phyloP scores from a whole-genome alignment of 768 basidiomycete species.

The Leccinum truebloodii region DNA sequence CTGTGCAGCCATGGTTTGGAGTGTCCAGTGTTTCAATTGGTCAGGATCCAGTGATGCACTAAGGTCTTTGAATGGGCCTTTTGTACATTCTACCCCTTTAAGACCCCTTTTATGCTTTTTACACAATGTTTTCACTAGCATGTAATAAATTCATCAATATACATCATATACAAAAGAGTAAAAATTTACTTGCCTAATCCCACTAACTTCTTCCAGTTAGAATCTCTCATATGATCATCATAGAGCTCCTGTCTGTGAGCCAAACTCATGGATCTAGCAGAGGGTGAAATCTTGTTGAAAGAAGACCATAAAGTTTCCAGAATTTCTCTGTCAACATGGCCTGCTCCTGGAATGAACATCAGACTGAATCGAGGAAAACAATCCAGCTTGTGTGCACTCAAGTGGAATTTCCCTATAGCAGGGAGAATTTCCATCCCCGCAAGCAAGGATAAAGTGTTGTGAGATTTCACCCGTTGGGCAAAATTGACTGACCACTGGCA shows the following conservation, averaged over 20 bases:
- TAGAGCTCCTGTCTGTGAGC: conserved; percentile 29
- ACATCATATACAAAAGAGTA: not conserved
- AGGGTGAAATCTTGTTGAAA: conserved; percentile 29
- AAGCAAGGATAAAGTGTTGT: not conserved
- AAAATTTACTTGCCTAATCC: not conserved
- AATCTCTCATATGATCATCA: conserved; percentile 5
- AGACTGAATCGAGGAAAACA: conserved; percentile 28
- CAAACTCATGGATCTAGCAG: conserved; percentile 23
- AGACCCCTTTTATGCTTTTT: not conserved
- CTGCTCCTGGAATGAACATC: conserved; percentile 24
- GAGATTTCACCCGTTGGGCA: not conserved
- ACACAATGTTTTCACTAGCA: not conserved
- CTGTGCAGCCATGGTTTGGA: too few relatives aligned
- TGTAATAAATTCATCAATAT: not conserved
- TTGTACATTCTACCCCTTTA: not conserved
- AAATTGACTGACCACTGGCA: conserved; percentile 30
- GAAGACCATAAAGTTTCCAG: conserved; percentile 36
- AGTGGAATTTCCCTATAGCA: conserved; percentile 32
- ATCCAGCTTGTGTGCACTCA: conserved; percentile 28
- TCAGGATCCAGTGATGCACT: not conserved
- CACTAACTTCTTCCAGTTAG: conserved; percentile 4
- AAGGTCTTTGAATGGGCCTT: not conserved
- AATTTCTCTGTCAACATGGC: conserved; percentile 34
- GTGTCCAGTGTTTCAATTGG: not conserved
- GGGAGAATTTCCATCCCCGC: conserved; percentile 4